Conservation (phyloP, 345 rosid genomes). For the Eucalyptus sideroxylon region DNA sequence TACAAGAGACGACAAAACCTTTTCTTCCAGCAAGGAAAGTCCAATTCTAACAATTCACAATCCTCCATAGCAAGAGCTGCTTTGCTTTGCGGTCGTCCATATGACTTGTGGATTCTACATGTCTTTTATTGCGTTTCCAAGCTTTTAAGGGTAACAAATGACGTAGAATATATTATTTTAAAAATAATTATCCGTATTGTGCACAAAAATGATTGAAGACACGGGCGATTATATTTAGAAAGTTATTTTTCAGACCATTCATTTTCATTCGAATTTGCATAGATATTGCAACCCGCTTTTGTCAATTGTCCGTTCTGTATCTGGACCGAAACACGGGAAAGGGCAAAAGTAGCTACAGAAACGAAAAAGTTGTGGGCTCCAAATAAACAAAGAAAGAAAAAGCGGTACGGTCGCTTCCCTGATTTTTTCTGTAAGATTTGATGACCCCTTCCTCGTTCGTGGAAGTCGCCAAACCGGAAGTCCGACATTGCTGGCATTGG, state of each 20-base stretch:
- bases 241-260: not conserved
- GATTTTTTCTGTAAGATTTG: not conserved
- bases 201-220: not conserved
- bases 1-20: not conserved
- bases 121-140: not conserved
- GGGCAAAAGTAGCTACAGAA: not conserved
- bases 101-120: not conserved
- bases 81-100: not conserved
- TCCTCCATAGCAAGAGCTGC: not conserved
- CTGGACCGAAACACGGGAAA: not conserved
- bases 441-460: not conserved
- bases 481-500: not conserved
- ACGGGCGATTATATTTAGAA: not conserved
- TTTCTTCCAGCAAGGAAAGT: not conserved
- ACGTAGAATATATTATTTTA: not conserved
- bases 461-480: not conserved
- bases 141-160: not conserved
- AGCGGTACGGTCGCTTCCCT: not conserved
- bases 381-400: not conserved
- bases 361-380: not conserved
- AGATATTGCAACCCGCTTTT: not conserved
- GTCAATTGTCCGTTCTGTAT: not conserved
- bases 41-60: not conserved
- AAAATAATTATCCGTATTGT: not conserved
- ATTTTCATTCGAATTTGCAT: not conserved